A percentile compares a stretch with the other conserved stretches of the same genome.
These are phyloP conservation scores for Coriolopsis trogii DNA, from an alignment of 1,284 basidiomycete genomes.

Conservation along the genomic window DNA sequence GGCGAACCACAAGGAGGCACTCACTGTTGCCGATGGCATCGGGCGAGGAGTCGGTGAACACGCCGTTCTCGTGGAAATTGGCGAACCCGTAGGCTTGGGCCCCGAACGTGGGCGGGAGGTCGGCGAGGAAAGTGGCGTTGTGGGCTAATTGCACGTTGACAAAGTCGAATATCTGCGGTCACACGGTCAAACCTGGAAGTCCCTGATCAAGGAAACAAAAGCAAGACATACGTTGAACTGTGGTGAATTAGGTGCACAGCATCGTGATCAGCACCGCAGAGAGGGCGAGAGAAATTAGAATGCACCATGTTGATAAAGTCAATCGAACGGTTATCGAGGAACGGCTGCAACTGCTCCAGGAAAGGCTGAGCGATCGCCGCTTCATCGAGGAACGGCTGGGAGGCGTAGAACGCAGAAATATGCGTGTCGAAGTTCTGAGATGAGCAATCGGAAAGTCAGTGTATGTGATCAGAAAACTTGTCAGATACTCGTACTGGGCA, in stretches of 20 bases:
- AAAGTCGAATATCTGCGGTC: slow-evolving; percentile 47
- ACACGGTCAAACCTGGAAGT: neutral
- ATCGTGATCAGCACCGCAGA: neutral
- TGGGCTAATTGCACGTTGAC: slow-evolving; percentile 57
- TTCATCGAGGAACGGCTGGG: slow-evolving; percentile 37
- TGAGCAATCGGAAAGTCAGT: neutral
- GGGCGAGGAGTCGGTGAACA: slow-evolving; percentile 44
- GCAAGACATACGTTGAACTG: slow-evolving; percentile 20
- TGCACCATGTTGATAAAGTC: slow-evolving; percentile 46
- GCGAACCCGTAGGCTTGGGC: slow-evolving; percentile 47
- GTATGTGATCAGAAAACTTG: neutral
- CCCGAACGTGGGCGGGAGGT: slow-evolving; percentile 37
- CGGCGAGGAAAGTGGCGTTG: slow-evolving; percentile 43
- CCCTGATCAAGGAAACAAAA: neutral
- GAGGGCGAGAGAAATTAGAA: neutral
- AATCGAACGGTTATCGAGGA: slow-evolving; percentile 43
- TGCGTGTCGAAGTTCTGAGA: slow-evolving; percentile 29
- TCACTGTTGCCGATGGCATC: slow-evolving; percentile 49
- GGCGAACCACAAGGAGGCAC: slow-evolving; percentile 11
- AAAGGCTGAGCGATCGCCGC: slow-evolving; percentile 41
- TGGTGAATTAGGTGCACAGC: neutral
- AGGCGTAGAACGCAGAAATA: slow-evolving; percentile 30
- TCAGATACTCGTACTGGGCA: slow-evolving; percentile 34
- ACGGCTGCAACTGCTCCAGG: slow-evolving; percentile 41
- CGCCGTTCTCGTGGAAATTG: slow-evolving; percentile 51